Evolutionary conservation across 1,284 basidiomycete species (phyloP).

Genomic region (Leucoagaricus sp.): DNA sequence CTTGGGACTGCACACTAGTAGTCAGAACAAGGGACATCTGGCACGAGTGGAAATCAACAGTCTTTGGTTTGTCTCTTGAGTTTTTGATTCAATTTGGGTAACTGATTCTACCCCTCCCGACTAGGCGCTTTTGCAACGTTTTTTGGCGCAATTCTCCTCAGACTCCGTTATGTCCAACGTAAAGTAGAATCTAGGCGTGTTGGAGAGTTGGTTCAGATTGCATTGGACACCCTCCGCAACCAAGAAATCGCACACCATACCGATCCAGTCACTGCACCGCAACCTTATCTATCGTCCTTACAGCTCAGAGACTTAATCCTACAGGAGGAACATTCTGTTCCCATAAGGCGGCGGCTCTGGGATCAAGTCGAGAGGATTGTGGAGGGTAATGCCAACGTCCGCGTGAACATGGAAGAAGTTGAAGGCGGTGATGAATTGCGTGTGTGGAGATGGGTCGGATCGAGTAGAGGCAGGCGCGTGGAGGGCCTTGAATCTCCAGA

Average conservation of each 20-base stretch:
- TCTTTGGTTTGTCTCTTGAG: constrained; percentile 55
- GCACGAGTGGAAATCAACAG: constrained; percentile 67
- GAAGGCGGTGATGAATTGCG: constrained; percentile 86
- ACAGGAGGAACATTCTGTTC: constrained; percentile 77
- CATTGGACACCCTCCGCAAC: constrained; percentile 81
- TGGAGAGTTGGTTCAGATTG: constrained; percentile 76
- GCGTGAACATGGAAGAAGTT: constrained; percentile 86
- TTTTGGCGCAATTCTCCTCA: constrained; percentile 14
- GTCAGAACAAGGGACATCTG: constrained; percentile 71
- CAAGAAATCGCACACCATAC: constrained; percentile 86
- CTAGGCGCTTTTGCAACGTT: constrained; percentile 24
- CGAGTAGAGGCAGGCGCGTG: constrained; percentile 28
- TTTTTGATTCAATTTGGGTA: constrained; percentile 25
- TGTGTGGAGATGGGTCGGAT: constrained; percentile 83
- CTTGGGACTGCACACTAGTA: constrained; percentile 68
- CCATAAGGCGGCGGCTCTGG: constrained; percentile 78
- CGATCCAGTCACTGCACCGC: constrained; percentile 79
- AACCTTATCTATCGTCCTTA: constrained; percentile 83
- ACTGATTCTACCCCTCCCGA: constrained; percentile 11
- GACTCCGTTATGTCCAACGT: constrained; percentile 40
- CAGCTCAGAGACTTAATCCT: constrained; percentile 92
- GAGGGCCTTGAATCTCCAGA: constrained; percentile 8
- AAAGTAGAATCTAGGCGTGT: constrained; percentile 72
- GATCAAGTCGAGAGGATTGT: constrained; percentile 84
- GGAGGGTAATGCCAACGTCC: constrained; percentile 94